Evolutionary conservation across 331 rosid genomes (phyloP).

Genomic region (Pyrus hybrid): DNA sequence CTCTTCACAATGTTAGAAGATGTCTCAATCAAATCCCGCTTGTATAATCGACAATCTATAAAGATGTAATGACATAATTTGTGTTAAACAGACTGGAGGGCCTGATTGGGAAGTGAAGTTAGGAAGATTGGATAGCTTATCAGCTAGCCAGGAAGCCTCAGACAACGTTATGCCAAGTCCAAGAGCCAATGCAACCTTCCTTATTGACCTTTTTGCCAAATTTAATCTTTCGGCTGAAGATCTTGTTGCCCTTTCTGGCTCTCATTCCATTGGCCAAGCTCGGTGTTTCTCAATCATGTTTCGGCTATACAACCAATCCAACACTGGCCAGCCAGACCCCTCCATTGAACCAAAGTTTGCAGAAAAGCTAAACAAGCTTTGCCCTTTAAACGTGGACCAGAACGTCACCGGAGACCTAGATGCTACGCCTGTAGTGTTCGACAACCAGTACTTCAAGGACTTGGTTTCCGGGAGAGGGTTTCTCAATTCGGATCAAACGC

Average conservation of each 20-base stretch:
- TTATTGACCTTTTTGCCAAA: conserved; percentile 43
- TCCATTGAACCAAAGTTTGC: conserved; percentile 39
- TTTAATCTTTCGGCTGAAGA: conserved; percentile 41
- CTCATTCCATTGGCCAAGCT: conserved; percentile 72
- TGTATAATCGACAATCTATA: neutral
- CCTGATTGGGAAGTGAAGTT: conserved; percentile 70
- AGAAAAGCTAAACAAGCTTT: conserved; percentile 39
- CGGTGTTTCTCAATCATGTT: conserved; percentile 90
- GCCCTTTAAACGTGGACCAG: conserved; percentile 58
- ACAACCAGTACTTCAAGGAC: conserved; percentile 83
- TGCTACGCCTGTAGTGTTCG: conserved; percentile 58
- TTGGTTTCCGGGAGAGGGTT: conserved; percentile 68
- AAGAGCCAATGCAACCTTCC: conserved; percentile 64
- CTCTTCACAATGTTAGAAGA: neutral
- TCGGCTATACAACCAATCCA: conserved; percentile 75
- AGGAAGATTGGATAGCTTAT: conserved; percentile 74
- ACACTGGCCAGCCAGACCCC: conserved; percentile 64
- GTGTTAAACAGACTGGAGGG: conserved; percentile 60
- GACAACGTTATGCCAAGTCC: conserved; percentile 75
- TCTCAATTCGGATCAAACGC: conserved; percentile 73
- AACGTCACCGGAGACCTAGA: conserved; percentile 64
- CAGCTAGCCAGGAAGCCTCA: conserved; percentile 58
- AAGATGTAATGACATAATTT: neutral
- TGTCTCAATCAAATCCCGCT: neutral
- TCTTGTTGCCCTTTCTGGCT: conserved; percentile 80